Base-by-base conservation (phyloP, 306 rosid genomes). In the Casuarina cunninghamiana region DNA sequence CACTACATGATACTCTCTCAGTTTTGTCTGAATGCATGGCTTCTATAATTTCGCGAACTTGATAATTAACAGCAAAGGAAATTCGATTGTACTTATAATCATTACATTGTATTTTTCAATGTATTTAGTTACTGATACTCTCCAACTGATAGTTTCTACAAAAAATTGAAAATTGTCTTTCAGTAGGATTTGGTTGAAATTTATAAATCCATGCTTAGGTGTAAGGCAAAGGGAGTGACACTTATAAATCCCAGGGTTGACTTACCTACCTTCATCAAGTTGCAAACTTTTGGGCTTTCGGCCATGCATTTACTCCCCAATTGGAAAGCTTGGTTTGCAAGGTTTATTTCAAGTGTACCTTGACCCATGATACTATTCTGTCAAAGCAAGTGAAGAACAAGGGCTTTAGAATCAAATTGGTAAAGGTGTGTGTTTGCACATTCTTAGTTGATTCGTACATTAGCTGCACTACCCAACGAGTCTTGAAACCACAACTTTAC, bases 211-310 rank as follows among this genome's bases (percentile, higher is more conserved):
- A 37, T 62, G 45, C 69, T 65, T 41, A 65, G 71, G 71, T 21
- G 13, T 21, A 63, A 37, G 70, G 70, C 46, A 6, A 26, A 35
- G 43, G n/a, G 16, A 2, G 7, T 41, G 68, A 15, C 39, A 54
- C 5, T 55, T 55, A 55, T 55, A 62, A 62, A 37, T 9, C 46
- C 70, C 41, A 1, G 49, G 10, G 37, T 55, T 7, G 62, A 57
- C 12, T 65, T 65, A 66, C 48, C 17, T 3, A 3, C 13, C 71
- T 66, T 66, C 71, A 63, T 38, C 45, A 39, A 17, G 49, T 66
- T 66, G 71, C 71, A 66, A 66, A 6, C 71, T 66, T 66, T 66
- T 66, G 49, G 13, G 49, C 15, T 66, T 66, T 66, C 71, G 41
- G 17, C 26, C 11, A 41, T 16, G 6, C 17, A 13, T 21, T 12